Base-by-base conservation (phyloP, 2,329 filamentous ascomycete genomes). In the Phoma sp. region DNA sequence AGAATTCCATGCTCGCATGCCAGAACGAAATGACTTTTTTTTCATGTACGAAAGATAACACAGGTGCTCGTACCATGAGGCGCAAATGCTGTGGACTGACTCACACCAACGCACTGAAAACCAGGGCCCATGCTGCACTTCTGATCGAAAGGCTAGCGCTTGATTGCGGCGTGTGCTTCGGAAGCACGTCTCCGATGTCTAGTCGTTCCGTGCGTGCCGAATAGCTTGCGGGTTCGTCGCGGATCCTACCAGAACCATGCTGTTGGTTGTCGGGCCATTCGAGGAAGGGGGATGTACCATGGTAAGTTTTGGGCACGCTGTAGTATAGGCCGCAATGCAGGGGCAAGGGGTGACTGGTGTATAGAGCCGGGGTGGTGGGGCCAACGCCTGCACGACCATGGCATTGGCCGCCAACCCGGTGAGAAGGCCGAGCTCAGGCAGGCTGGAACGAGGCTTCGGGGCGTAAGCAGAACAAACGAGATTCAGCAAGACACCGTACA, bases 321-420 rank as follows among this genome's bases (percentile, higher is more conserved):
- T 43, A 24, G 17, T 36, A 37, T 21, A 27, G 3, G 43, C 15
- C 41, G 24, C 25, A n/a, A 47, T 54, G 51, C 51, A 54, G 51
- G 51, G 39, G 51, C 19, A 47, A 35, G 43, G 51, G 44, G 21
- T 47, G 21, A 12, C 25, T 54, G 9, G 22, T 27, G 25, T 33
- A 29, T 40, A 43, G 45, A 43, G 32, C 51, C 38, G 43, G 22
- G 22, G 9, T 17, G 39, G 10, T 25, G 50, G 50, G 50, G 27
- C 33, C 39, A 38, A 51, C 33, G 33, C 8, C 3, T 40, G 41
- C 36, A 45, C 29, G 35, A 31, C 10, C 25, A 10, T 10, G 8
- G 25, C 35, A 37, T 40, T 39, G 43, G 21, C 44, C 39, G 44
- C 39, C 25, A n/a, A 25, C 43, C 21, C 37, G n/a, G 48, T 39